Base-by-base conservation (phyloP, 2,329 filamentous ascomycete species). In the Phoma sp. region DNA sequence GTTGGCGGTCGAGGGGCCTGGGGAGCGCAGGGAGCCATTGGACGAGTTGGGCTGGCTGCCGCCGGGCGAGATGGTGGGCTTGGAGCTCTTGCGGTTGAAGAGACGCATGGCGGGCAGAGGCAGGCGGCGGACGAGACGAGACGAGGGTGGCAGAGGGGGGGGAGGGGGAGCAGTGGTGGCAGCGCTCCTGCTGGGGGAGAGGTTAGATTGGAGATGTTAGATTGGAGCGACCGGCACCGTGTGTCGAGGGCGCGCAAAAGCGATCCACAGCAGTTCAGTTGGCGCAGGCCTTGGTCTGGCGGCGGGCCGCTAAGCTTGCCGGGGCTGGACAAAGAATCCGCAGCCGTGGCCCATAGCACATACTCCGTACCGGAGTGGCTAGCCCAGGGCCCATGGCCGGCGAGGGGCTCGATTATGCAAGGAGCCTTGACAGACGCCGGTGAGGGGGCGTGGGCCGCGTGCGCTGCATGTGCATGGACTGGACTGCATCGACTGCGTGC, bases 21-120 rank as follows among this genome's bases (percentile, higher is more conserved):
- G 81, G 10, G 81, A 82, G 64, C 78, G 81, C 59, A 83, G 69
- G 10, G 80, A 82, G 55, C 77, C 77, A 68, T 78, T 83, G 58
- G 79, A 78, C 53, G 64, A 72, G 65, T 76, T 76, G 32, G 76
- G 77, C 55, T 76, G 75, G 62, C 72, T 73, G 52, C 71, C 67
- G 57, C 55, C 56, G 47, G 68, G 67, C n/a, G 71, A 68, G 55
- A 70, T 65, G 62, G 65, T 62, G 27, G 74, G 73, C 66, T 78
- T 78, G 62, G 71, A 77, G 69, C 69, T 75, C 66, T 82, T 82
- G 67, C 80, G 78, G 55, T 76, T 79, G 74, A 84, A 84, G 58
- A 84, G 72, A 67, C 82, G 80, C 82, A 84, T 84, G 55, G 29
- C 63, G 51, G 46, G 60, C 60, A 50, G 48, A 38, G 27, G 48